Evolutionary conservation across 768 basidiomycete genomes (phyloP).

Genomic region (Lactifluus volemus): DNA sequence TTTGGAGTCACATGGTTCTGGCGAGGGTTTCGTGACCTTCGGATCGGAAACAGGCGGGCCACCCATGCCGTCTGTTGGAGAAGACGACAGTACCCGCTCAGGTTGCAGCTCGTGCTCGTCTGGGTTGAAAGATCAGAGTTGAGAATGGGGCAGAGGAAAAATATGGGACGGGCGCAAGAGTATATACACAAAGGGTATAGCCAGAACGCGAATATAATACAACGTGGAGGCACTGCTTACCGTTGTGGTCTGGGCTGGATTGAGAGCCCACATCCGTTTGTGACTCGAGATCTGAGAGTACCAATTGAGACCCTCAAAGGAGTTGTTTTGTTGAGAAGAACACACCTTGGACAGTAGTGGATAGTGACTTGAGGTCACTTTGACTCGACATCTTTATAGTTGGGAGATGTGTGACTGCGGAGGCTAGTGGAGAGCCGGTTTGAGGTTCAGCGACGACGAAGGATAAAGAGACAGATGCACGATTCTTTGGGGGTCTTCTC

Average conservation of each 20-base stretch:
- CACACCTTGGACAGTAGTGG: not conserved
- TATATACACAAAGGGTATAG: not conserved
- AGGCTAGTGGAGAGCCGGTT: conserved; percentile 1
- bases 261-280: not conserved
- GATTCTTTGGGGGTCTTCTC: conserved; percentile 9
- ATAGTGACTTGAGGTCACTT: not conserved
- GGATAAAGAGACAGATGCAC: conserved; percentile 17
- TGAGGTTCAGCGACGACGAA: conserved; percentile 15
- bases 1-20: not conserved
- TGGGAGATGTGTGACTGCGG: conserved; percentile 15
- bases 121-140: conserved; percentile 1
- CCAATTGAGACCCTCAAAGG: not conserved
- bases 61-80: not conserved
- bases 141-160: not conserved
- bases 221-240: not conserved
- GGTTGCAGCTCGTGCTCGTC: not conserved
- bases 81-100: not conserved
- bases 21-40: not conserved
- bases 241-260: not conserved
- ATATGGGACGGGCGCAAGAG: no score
- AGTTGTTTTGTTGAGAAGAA: not conserved
- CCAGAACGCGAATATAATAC: not conserved
- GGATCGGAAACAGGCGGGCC: not conserved
- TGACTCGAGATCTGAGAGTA: not conserved
- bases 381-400: not conserved